phyloP scores from a whole-genome alignment of 495 filamentous ascomycete species.

The Podospora pseudoanserina region DNA sequence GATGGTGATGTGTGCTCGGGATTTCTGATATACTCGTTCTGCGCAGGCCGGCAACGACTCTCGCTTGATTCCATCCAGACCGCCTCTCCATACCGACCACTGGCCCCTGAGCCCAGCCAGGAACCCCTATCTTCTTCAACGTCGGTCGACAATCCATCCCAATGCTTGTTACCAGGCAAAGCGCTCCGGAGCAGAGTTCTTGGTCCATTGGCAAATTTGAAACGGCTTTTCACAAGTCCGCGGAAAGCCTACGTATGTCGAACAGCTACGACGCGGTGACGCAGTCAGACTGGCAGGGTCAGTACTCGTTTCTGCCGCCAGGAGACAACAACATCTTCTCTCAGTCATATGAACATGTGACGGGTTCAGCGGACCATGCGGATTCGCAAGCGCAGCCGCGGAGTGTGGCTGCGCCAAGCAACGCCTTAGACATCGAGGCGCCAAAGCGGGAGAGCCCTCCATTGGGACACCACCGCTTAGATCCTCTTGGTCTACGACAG shows the following conservation, averaged over 20 bases:
- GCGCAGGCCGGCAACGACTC: conserved; percentile 17
- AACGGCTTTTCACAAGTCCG: conserved; percentile 48
- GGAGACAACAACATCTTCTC: conserved; percentile 49
- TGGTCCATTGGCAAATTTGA: conserved; percentile 58
- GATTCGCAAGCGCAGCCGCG: conserved; percentile 44
- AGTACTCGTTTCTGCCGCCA: conserved; percentile 53
- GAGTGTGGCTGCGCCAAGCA: conserved; percentile 37
- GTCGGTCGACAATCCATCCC: conserved; percentile 29
- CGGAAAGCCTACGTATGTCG: conserved; percentile 57
- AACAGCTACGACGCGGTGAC: conserved; percentile 53
- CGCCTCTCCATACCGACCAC: conserved; percentile 1
- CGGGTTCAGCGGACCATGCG: conserved; percentile 39
- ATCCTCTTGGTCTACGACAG: conserved; percentile 46
- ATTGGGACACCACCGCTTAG: conserved; percentile 41
- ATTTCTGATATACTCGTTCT: conserved; percentile 20
- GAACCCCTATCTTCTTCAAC: conserved; percentile 11
- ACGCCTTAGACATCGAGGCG: conserved; percentile 33
- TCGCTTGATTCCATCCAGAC: conserved; percentile 10
- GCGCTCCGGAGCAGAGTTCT: conserved; percentile 54
- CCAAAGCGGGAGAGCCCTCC: conserved; percentile 35
- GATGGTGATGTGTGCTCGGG: conserved; percentile 22
- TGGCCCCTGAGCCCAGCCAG: conserved; percentile 14
- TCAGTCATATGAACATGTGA: conserved; percentile 47
- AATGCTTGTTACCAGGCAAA: conserved; percentile 60
- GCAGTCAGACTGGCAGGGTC: conserved; percentile 59